phyloP scores from a whole-genome alignment of 768 basidiomycete species.

The Termitomyces heimii region DNA sequence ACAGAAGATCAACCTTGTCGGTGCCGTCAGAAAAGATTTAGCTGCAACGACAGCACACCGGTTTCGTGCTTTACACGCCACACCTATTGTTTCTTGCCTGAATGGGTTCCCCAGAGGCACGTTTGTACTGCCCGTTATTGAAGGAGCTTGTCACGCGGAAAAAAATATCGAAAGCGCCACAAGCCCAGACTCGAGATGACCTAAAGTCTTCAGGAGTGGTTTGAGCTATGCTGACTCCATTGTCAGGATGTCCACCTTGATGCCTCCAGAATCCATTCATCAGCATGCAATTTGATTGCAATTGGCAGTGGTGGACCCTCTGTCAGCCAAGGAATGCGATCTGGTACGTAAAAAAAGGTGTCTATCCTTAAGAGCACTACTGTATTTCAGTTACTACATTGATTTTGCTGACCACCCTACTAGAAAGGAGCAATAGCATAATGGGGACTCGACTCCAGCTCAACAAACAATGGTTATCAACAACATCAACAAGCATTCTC shows the following conservation, averaged over 20 bases:
- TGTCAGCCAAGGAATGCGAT: background rate
- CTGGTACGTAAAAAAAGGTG: background rate
- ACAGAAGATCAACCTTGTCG: background rate
- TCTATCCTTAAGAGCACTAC: background rate
- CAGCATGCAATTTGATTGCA: background rate
- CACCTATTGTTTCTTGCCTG: background rate
- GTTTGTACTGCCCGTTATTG: background rate
- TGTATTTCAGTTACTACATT: background rate
- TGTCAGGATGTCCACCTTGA: background rate
- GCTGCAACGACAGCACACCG: background rate
- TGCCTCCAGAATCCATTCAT: background rate
- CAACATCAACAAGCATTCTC: background rate
- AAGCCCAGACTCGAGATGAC: background rate
- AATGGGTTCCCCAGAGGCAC: background rate
- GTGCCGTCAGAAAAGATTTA: background rate
- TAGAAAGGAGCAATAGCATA: background rate
- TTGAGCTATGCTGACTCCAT: background rate
- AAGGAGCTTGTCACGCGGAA: background rate
- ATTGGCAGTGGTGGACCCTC: background rate
- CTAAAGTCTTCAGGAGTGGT: background rate
- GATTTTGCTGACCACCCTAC: background rate
- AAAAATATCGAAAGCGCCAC: background rate
- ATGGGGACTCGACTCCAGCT: background rate
- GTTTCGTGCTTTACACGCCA: background rate
- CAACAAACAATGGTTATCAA: background rate